Evolutionary conservation across 352 stramenopile species (phyloP).

Genomic region (Phytophthora niederhauseri): DNA sequence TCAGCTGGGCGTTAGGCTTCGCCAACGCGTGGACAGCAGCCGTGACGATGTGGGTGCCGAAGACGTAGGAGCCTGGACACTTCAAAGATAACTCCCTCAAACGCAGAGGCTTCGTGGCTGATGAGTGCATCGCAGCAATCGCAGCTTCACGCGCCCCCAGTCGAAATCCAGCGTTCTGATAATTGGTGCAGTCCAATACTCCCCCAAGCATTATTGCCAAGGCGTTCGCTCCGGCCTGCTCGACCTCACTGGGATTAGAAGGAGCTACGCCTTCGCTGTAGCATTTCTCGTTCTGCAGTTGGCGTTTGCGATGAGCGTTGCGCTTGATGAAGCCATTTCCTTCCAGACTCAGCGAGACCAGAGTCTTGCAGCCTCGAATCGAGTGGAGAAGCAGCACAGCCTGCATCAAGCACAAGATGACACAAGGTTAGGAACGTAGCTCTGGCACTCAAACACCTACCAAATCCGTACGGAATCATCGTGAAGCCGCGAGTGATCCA

Average conservation of each 20-base stretch:
- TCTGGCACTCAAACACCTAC: neutral
- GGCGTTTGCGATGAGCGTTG: slow-evolving; percentile 25
- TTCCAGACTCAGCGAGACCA: slow-evolving; percentile 72
- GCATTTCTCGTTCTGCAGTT: slow-evolving; percentile 26
- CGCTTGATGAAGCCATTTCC: slow-evolving; percentile 65
- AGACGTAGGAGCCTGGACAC: slow-evolving; percentile 54
- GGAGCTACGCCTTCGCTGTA: slow-evolving; percentile 17
- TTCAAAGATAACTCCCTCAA: slow-evolving; percentile 69
- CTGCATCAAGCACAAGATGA: slow-evolving; percentile 28
- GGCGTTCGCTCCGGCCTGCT: slow-evolving; percentile 47
- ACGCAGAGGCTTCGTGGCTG: slow-evolving; percentile 35
- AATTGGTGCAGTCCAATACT: slow-evolving; percentile 23
- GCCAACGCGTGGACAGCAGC: slow-evolving; percentile 51
- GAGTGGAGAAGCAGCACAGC: slow-evolving; percentile 64
- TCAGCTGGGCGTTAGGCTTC: slow-evolving; percentile 45
- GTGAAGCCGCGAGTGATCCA: slow-evolving; percentile 60
- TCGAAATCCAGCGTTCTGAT: slow-evolving; percentile 19
- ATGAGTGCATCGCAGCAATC: slow-evolving; percentile 15
- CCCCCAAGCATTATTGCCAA: slow-evolving; percentile 51
- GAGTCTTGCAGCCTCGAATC: slow-evolving; percentile 52
- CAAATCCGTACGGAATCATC: slow-evolving; percentile 57
- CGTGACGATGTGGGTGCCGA: slow-evolving; percentile 54
- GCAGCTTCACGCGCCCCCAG: slow-evolving; percentile 21
- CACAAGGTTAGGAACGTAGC: slow-evolving; percentile 7
- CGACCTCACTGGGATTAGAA: slow-evolving; percentile 31